Evolutionary conservation across 176 grass and related monocot species (phyloP), one percentile per base, ranked within the genome.

Genomic region (Oryza meyeriana): DNA sequence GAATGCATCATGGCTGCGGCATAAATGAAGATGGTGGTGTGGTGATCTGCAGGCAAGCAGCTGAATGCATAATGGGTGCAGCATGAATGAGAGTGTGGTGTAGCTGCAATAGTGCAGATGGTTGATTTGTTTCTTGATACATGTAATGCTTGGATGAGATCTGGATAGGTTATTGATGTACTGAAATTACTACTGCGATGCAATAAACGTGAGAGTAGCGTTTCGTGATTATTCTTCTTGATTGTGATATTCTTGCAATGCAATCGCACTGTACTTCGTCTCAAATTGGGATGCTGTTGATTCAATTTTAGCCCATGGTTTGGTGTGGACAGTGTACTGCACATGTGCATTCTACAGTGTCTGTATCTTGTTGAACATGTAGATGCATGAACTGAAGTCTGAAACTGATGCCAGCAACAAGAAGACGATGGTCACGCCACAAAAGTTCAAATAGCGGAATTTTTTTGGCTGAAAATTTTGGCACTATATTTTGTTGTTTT

Each of bases 1-100:
- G 90, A 97, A 80, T 97, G 94, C 74, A 70, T 94, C 61, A 92
- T 90, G 94, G 78, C 88, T 55, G 88, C 92, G 32, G 92, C 72
- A 69, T 88, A 77, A 86, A 77, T 14, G 2, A 1, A 38, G 29
- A 71, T 14, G 66, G 22, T 50, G 24, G 61, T 84, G 61, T 2
- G 17, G 89, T 79, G 79, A 94, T 85, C 72, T 82, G 83, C 85
- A 90, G 80, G 70, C 63, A 92, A 68, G 88, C 81, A 81, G 90
- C 82, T 71, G 69, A 81, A 79, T 79, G 58, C 40, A 76, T 87
- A 12, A 87, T 84, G 78, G 59, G 71, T 71, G 75, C 86, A 5
- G 80, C 40, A 77, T 88, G 72, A 31, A 78, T 71, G 64, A 76
- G 73, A 20, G 39, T 2, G 41, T 81, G 36, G 73, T 38, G 57